phyloP scores from a whole-genome alignment of 2,329 filamentous ascomycete species.

The Aspergillus sp. region DNA sequence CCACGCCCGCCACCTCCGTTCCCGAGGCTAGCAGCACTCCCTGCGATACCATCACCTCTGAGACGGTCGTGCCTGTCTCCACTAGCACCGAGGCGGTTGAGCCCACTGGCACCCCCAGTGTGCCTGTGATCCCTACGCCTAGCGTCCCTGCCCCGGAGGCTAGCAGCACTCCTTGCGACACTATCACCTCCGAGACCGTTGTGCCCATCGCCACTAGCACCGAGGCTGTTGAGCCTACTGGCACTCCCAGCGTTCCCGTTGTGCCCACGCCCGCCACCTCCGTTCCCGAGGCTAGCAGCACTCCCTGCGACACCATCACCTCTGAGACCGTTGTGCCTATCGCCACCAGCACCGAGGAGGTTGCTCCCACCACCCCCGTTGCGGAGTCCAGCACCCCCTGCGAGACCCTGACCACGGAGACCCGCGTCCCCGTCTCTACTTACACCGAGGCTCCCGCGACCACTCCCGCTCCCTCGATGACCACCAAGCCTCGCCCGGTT shows the following conservation, averaged over 20 bases:
- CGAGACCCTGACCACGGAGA: conserved; percentile 12
- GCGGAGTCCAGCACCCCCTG: conserved; percentile 8
- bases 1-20: no score
- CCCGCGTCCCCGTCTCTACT: conserved; percentile 3
- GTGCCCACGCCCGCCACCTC: conserved; percentile 7
- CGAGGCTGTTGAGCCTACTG: conserved; percentile 7
- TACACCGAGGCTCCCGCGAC: conserved; percentile 9
- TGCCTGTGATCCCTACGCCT: no score
- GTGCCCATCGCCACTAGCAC: conserved; percentile 7
- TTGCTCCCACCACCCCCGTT: conserved; percentile 5
- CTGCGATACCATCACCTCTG: conserved; percentile 10
- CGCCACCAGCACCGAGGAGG: conserved; percentile 3
- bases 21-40: conserved; percentile 9
- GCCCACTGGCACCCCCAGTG: not conserved
- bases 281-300: conserved; percentile 6
- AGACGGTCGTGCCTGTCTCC: conserved; percentile 8
- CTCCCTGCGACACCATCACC: conserved; percentile 11
- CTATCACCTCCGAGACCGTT: conserved; percentile 9
- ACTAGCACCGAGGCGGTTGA: conserved; percentile 3
- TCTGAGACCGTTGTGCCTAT: conserved; percentile 9
- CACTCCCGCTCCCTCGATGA: conserved; percentile 14
- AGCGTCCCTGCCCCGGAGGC: conserved; percentile 3
- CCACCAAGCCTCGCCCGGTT: conserved; percentile 14
- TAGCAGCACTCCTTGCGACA: conserved; percentile 11
- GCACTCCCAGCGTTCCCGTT: conserved; percentile 4